Evolutionary conservation across 2,329 filamentous ascomycete genomes (phyloP).

Genomic region (Botryosphaeria agaves): DNA sequence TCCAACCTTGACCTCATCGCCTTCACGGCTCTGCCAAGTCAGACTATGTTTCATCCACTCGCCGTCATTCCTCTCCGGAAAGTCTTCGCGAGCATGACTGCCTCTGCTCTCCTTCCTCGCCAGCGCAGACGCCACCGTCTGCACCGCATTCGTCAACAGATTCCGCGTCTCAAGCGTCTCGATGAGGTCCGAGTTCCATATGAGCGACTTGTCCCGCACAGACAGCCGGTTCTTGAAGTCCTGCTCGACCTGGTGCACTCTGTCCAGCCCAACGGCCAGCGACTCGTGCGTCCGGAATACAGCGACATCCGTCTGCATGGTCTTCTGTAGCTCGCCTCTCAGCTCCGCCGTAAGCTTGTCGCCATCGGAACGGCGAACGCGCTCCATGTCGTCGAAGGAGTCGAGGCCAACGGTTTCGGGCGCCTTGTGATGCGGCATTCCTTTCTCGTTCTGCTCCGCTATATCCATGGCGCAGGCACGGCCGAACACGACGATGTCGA

Average conservation of each 20-base stretch:
- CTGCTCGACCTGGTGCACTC: constrained; percentile 17
- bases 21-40: constrained; percentile 24
- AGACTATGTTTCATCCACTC: constrained; percentile 30
- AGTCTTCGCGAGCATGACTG: constrained; percentile 31
- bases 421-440: constrained; percentile 15
- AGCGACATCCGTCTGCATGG: constrained; percentile 28
- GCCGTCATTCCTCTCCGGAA: constrained; percentile 22
- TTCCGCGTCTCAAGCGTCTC: constrained; percentile 31
- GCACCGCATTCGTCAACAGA: constrained; percentile 26
- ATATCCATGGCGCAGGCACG: constrained; percentile 27
- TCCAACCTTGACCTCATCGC: constrained; percentile 21
- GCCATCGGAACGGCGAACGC: constrained; percentile 19
- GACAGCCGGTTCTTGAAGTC: constrained; percentile 18
- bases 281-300: constrained; percentile 26
- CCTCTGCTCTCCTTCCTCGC: constrained; percentile 27
- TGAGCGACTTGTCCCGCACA: constrained; percentile 24
- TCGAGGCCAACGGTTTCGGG: constrained; percentile 15
- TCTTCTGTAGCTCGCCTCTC: constrained; percentile 25
- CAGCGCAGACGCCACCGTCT: constrained; percentile 27
- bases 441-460: constrained; percentile 20
- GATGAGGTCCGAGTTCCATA: constrained; percentile 32
- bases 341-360: constrained; percentile 19
- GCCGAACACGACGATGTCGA: constrained; percentile 33
- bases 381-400: constrained; percentile 14
- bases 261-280: constrained; percentile 14